Evolutionary conservation across 176 grass and related monocot species (phyloP).

Genomic region (Guadua angustifolia): DNA sequence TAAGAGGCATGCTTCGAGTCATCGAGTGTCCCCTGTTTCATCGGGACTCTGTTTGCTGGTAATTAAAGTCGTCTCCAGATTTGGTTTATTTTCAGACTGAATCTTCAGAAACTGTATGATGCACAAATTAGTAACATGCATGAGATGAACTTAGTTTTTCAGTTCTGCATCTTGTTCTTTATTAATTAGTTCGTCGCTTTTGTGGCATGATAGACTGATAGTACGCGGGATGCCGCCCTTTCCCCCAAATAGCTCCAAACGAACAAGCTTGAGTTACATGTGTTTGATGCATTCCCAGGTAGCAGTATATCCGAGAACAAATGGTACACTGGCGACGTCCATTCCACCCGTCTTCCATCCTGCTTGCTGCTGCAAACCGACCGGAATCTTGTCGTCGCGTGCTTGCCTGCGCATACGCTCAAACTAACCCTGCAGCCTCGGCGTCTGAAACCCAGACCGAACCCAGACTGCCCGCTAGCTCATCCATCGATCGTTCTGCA

Average conservation of each 20-base stretch:
- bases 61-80: background rate
- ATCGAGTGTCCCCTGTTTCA: background rate
- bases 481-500: background rate
- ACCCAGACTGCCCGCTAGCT: background rate
- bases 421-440: background rate
- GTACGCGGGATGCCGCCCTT: background rate
- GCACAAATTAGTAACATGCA: background rate
- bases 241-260: slow-evolving; percentile 23
- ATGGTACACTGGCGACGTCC: slow-evolving; percentile 9
- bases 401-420: background rate
- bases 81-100: background rate
- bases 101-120: background rate
- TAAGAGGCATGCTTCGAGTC: background rate
- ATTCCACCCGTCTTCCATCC: background rate
- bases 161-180: background rate
- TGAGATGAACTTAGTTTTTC: background rate
- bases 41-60: background rate
- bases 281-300: background rate
- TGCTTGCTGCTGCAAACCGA: background rate
- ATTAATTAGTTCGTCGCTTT: no score
- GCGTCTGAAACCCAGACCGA: background rate
- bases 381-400: background rate
- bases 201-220: background rate
- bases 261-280: background rate
- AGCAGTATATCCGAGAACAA: background rate